Percentiles rank a stretch among this genome's conserved stretches.
Conservation (phyloP, 129 eudicot genomes). For the Flaveria linearis region DNA sequence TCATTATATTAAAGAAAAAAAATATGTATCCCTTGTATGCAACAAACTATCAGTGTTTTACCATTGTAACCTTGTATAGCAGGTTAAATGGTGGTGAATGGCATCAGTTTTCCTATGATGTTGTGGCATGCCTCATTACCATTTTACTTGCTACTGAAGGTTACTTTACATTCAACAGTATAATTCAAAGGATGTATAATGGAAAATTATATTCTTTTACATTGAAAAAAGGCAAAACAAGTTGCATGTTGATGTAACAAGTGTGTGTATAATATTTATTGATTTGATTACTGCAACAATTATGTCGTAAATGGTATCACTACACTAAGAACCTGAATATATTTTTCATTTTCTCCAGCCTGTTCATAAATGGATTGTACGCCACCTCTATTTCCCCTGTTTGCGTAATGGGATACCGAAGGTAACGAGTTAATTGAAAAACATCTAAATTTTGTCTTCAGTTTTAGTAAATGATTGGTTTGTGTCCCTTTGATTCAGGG, state of each 20-base stretch:
- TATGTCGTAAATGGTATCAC: slow-evolving; percentile 1
- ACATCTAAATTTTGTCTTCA: background rate
- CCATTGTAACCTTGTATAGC: background rate
- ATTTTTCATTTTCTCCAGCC: slow-evolving; percentile 54
- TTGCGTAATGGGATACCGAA: slow-evolving; percentile 89
- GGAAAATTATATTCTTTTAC: background rate
- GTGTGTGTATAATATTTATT: background rate
- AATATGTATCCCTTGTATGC: background rate
- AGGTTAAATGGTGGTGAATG: background rate
- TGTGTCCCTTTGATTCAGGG: slow-evolving; percentile 47
- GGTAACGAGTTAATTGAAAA: slow-evolving; percentile 41
- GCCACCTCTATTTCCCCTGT: slow-evolving; percentile 89
- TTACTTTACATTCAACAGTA: background rate
- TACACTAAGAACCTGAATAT: slow-evolving; percentile 16
- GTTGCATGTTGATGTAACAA: background rate
- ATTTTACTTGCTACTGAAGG: slow-evolving; percentile 5
- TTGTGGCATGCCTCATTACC: background rate
- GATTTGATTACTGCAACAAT: background rate
- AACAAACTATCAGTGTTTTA: background rate
- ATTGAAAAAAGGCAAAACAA: background rate
- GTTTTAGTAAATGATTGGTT: background rate
- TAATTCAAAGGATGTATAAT: background rate
- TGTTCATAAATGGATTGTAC: slow-evolving; percentile 98
- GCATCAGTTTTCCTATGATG: background rate
- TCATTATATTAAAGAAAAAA: background rate